Evolutionary conservation across 345 rosid genomes (phyloP), one percentile per base, ranked within the genome.

Genomic region (Carallia pectinifolia): DNA sequence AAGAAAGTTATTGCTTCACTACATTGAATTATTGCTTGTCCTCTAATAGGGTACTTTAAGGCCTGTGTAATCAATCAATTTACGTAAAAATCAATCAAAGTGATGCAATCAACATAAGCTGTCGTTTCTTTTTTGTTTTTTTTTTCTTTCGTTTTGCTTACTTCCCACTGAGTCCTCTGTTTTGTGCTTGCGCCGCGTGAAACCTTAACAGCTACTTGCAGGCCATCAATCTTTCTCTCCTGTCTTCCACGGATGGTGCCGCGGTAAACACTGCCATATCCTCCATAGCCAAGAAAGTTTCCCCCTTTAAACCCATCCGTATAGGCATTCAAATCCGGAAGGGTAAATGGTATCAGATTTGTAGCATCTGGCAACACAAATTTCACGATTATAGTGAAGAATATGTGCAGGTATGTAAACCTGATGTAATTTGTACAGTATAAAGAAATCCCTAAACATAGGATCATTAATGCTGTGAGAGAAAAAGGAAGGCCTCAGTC

Each of bases 201-300:
- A 13, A 8, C 27, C 39, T 71, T 71, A 17, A 71, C 55, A 13
- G 68, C 74, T 36, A 71, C 36, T 17, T 39, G 36, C 12, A 2
- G 7, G 40, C 62, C 62, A 9, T 63, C 61, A 0, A 70, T 1
- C 3, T 23, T 34, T 15, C 17, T 52, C 4, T 61, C 61, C 16
- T 30, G 15, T 7, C 72, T 69, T 5, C 58, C 65, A 13, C 29
- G 19, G 36, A 70, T 70, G 67, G 7, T 38, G 19, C 74, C 74
- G 0, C 31, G 38, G 38, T 61, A 62, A 27, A 70, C 74, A 8
- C 7, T 3, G 23, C 74, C 74, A 34, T 61, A 62, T 5, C 59
- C 74, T 36, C 74, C 66, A 16, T 18, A n/a, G 15, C 39, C 74
- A 0, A 70, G 27, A 0, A 61, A 8, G 23, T 61, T 70, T 3